Base-by-base conservation (phyloP, 352 stramenopile species). In the Elongisporangium senticosum region DNA sequence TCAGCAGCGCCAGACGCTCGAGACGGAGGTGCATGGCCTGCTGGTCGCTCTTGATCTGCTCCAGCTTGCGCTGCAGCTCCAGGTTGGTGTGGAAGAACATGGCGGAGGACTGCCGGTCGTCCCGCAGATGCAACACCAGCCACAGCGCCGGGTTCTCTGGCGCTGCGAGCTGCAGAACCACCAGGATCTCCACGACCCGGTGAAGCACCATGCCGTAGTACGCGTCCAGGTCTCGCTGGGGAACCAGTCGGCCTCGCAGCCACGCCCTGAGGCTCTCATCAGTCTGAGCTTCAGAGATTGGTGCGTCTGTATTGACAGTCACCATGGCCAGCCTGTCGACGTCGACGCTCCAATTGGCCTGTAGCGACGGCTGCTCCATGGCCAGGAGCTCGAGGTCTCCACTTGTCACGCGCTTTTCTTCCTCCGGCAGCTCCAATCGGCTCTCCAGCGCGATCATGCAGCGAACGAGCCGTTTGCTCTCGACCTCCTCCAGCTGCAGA, bases 41-140 rank as follows among this genome's bases (percentile, higher is more conserved):
- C 37, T 90, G 77, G 8, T 49, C 55, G 4, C 62, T 33, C 10
- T 88, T 84, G 55, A 87, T 68, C 10, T 58, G 39, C 5, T 90
- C 75, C 7, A 88, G 67, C 39, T 81, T 86, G 24, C 65, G 71
- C 28, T 71, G 68, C 20, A 89, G 63, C 56, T 89, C 79, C 24
- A 79, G 80, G 62, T 85, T 87, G 10, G 71, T 87, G 57, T 74
- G 76, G 66, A 86, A 80, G 28, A 86, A 68, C 10, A 76, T 50
- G 19, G 68, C 62, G 11, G 55, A 65, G 49, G 62, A 68, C 13
- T 62, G 60, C 1, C 51, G 56, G 5, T 54, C 33, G 1, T 59
- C 49, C 11, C 65, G 64, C 14, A 79, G 58, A 43, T 81, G 76
- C 4, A 67, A 39, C n/a, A 87, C 63, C 50, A 89, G 59, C 75